A percentile compares a stretch with the other conserved stretches of the same genome.
Evolutionary conservation across 176 grass and related monocot species (phyloP).

Genomic region (Miscanthus lutarioriparius): DNA sequence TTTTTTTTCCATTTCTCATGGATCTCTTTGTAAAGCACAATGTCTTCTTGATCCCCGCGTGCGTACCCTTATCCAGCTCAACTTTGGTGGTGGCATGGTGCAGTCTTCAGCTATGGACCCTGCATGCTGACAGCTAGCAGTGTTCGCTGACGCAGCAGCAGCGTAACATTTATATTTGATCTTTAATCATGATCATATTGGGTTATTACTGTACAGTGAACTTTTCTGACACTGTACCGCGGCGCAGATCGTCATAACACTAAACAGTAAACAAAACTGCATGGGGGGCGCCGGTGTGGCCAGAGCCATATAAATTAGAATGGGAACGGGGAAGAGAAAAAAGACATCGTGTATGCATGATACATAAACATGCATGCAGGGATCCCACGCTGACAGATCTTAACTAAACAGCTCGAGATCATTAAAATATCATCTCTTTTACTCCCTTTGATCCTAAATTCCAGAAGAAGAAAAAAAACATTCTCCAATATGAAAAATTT

Average conservation of each 20-base stretch:
- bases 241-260: background rate
- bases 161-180: constrained; percentile 12
- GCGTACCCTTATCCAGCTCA: background rate
- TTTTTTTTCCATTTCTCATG: background rate
- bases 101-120: background rate
- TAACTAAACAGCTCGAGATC: too few species aligned
- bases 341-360: too few species aligned
- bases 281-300: too few species aligned
- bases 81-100: background rate
- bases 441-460: too few species aligned
- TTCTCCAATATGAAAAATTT: too few species aligned
- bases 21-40: background rate
- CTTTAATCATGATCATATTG: background rate
- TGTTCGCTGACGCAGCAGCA: background rate
- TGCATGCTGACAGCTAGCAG: background rate
- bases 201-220: background rate
- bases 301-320: too few species aligned
- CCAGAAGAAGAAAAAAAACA: too few species aligned
- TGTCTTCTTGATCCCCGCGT: background rate
- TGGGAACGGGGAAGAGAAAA: too few species aligned
- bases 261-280: too few species aligned
- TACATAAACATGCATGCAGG: too few species aligned
- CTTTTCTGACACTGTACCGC: constrained; percentile 8
- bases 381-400: too few species aligned
- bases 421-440: too few species aligned